Conservation (phyloP, 2,329 filamentous ascomycete genomes). For the Colletotrichum sp. region DNA sequence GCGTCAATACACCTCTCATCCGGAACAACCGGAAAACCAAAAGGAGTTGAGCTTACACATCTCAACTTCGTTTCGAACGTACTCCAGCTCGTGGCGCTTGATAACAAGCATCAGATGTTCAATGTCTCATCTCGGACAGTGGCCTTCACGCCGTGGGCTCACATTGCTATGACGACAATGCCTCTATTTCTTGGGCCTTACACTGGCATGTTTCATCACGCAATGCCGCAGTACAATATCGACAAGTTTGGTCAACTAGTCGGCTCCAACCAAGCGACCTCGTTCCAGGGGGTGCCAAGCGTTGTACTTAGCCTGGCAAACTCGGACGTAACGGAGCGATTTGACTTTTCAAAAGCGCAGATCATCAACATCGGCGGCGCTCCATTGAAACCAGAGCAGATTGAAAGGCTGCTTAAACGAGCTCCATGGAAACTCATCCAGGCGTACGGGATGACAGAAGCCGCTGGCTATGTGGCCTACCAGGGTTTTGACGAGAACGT, state of each 20-base stretch:
- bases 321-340: constrained; percentile 35
- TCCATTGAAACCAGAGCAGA: constrained; percentile 38
- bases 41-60: constrained; percentile 89
- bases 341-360: constrained; percentile 41
- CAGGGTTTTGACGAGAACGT: constrained; percentile 36
- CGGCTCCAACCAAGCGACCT: constrained; percentile 38
- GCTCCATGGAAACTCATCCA: constrained; percentile 44
- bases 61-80: constrained; percentile 79
- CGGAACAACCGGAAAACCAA: constrained; percentile 89
- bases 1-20: constrained; percentile 42
- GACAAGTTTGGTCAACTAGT: constrained; percentile 39
- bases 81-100: constrained; percentile 41
- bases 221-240: constrained; percentile 43
- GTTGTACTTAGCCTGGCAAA: constrained; percentile 42
- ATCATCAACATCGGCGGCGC: constrained; percentile 41
- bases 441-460: constrained; percentile 52
- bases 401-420: constrained; percentile 31
- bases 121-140: constrained; percentile 37
- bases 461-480: constrained; percentile 46
- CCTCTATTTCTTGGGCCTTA: constrained; percentile 48
- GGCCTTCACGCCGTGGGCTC: constrained; percentile 47
- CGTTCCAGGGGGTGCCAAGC: constrained; percentile 44
- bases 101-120: constrained; percentile 34
- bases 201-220: constrained; percentile 48
- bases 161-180: constrained; percentile 49